phyloP scores from a whole-genome alignment of 176 grass and related monocot species.

The Oryza meridionalis region DNA sequence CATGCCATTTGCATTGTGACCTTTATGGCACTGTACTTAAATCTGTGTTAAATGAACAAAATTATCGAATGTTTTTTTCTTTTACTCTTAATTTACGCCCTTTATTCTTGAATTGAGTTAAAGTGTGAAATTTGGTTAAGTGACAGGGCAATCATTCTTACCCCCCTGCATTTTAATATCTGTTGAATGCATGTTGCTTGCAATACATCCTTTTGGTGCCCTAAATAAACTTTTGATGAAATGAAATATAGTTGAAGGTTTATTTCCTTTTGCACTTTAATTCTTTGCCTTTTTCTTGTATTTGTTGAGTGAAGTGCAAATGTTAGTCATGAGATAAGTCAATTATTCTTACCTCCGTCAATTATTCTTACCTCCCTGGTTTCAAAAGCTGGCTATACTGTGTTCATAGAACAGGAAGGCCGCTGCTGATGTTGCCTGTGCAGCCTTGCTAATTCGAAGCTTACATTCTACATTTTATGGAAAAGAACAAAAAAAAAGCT shows the following conservation, averaged over 20 bases:
- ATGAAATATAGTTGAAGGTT: background rate
- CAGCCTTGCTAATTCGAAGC: background rate
- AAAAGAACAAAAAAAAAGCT: constrained; percentile 22
- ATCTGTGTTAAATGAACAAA: background rate
- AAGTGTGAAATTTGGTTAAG: background rate
- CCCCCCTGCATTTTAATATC: background rate
- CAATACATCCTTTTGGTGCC: background rate
- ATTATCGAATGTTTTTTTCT: background rate
- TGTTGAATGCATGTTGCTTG: background rate
- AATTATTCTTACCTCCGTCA: background rate
- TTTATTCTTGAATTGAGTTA: background rate
- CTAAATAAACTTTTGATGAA: background rate
- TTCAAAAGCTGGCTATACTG: constrained; percentile 14
- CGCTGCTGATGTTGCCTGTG: background rate
- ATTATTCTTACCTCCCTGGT: background rate
- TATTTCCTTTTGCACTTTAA: background rate
- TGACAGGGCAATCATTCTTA: background rate
- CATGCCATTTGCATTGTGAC: background rate
- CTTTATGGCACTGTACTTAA: background rate
- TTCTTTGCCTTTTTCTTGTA: background rate
- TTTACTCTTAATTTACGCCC: background rate
- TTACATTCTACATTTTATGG: background rate
- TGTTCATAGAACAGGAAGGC: background rate
- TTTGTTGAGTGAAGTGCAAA: background rate
- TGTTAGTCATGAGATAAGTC: background rate